These are phyloP conservation scores for Candida palmyrensis DNA, from an alignment of 805 yeast species.

Conservation along the genomic window DNA sequence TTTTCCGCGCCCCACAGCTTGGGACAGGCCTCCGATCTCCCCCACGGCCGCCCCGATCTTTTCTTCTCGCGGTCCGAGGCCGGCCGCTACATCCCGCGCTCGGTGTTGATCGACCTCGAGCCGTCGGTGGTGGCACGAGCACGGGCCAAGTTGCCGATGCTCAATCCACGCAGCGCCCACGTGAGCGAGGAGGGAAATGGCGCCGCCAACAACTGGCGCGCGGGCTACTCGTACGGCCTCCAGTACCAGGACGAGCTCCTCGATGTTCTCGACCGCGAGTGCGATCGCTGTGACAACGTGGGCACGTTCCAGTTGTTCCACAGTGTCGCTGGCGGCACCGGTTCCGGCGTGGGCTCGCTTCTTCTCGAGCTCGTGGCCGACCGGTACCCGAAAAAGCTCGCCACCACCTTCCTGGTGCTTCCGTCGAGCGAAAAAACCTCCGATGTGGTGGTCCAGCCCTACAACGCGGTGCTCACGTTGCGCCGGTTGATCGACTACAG, in stretches of 20 bases:
- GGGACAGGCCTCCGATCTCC: neutral
- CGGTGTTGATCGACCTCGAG: slow-evolving; percentile 81
- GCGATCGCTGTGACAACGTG: slow-evolving; percentile 83
- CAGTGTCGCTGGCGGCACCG: slow-evolving; percentile 98
- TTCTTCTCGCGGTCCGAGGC: slow-evolving; percentile 77
- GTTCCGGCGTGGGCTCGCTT: slow-evolving; percentile 89
- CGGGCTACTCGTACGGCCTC: slow-evolving; percentile 76
- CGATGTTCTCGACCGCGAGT: slow-evolving; percentile 82
- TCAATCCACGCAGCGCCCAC: slow-evolving; percentile 80
- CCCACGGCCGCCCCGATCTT: slow-evolving; percentile 71
- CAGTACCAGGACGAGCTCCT: slow-evolving; percentile 65
- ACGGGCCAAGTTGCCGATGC: slow-evolving; percentile 49
- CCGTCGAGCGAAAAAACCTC: slow-evolving; percentile 74
- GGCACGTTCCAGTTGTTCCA: slow-evolving; percentile 90
- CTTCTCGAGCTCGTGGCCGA: slow-evolving; percentile 76
- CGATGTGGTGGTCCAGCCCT: slow-evolving; percentile 98
- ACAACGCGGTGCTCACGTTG: slow-evolving; percentile 80
- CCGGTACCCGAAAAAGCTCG: slow-evolving; percentile 70
- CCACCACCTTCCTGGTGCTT: slow-evolving; percentile 83
- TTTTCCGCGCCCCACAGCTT: slow-evolving; percentile 14
- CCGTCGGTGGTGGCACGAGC: slow-evolving; percentile 80
- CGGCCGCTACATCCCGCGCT: slow-evolving; percentile 77
- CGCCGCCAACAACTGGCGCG: slow-evolving; percentile 96
- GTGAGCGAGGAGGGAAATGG: slow-evolving; percentile 80
- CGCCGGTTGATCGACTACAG: slow-evolving; percentile 78